These are phyloP conservation scores for Samsoniella hepiali DNA, from an alignment of 2,329 filamentous ascomycete species.

Conservation along the genomic window DNA sequence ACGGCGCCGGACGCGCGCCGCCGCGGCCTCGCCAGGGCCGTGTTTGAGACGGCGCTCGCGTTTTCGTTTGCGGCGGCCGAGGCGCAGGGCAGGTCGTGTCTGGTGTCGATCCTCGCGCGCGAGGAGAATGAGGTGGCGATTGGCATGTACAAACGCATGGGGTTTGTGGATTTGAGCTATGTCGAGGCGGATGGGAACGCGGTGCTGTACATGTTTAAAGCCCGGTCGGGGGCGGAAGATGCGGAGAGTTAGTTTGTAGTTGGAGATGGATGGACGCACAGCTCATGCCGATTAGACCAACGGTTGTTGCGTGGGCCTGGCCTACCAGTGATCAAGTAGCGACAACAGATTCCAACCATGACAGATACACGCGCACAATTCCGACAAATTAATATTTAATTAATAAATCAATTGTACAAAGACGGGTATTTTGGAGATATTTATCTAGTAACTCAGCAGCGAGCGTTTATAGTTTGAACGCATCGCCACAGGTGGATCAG, in stretches of 20 bases:
- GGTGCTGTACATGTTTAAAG: constrained; percentile 10
- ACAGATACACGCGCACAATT: no score
- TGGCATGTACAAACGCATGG: constrained; percentile 9
- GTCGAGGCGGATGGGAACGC: constrained; percentile 17
- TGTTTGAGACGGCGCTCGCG: constrained; percentile 1
- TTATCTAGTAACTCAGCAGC: no score
- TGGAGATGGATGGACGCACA: not conserved
- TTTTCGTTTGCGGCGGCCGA: not conserved
- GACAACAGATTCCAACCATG: no score
- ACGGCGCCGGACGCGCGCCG: constrained; percentile 3
- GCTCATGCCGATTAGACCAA: no score
- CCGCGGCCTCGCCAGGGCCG: constrained; percentile 3
- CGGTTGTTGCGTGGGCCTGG: no score
- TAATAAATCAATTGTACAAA: no score
- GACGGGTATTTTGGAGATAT: no score
- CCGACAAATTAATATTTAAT: no score
- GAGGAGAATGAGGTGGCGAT: constrained; percentile 4
- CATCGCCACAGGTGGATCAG: constrained; percentile 4
- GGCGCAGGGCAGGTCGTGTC: constrained; percentile 3
- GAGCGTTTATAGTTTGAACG: not conserved
- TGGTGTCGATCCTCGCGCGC: constrained; percentile 3
- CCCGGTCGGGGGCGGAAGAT: not conserved
- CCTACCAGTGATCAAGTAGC: no score
- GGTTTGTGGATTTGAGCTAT: not conserved
- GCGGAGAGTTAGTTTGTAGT: not conserved